Percentiles rank a stretch among this genome's conserved stretches.
These are phyloP conservation scores for Mycena epipterygia DNA, from an alignment of 768 basidiomycete genomes.

Conservation along the genomic window DNA sequence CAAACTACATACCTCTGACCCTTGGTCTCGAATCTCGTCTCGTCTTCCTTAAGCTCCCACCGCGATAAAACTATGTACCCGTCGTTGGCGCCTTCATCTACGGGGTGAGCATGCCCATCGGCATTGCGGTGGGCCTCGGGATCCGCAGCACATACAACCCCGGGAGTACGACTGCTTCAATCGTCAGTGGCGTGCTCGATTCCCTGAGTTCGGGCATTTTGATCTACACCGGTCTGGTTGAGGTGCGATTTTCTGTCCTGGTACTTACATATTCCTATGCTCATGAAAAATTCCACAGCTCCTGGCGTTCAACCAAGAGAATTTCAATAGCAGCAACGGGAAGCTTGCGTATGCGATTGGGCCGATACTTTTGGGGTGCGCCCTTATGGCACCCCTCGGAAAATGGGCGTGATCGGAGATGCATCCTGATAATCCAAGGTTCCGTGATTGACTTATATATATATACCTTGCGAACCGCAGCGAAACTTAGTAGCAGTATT, in stretches of 20 bases:
- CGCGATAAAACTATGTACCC: conserved; percentile 69
- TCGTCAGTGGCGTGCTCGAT: too few species aligned
- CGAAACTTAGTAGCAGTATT: too few species aligned
- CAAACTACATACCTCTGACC: conserved; percentile 62
- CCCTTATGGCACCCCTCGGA: conserved; percentile 90
- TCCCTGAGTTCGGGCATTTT: conserved; percentile 90
- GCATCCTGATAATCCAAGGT: too few species aligned
- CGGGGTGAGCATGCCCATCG: conserved; percentile 87
- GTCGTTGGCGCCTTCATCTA: conserved; percentile 73
- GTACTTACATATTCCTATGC: background rate
- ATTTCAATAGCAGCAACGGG: conserved; percentile 76
- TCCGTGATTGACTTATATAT: too few species aligned
- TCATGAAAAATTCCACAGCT: conserved; percentile 57
- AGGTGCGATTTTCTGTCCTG: conserved; percentile 58
- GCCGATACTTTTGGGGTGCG: conserved; percentile 87
- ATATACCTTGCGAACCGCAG: too few species aligned
- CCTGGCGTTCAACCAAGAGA: conserved; percentile 89
- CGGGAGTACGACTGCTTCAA: conserved; percentile 76
- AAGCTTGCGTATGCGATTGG: conserved; percentile 78
- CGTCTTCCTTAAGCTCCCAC: conserved; percentile 77
- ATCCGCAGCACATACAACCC: conserved; percentile 87
- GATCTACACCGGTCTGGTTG: conserved; percentile 88
- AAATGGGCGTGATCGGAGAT: conserved; percentile 91
- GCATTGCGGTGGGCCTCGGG: conserved; percentile 89
- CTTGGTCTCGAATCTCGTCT: conserved; percentile 93